Conservation (phyloP, 176 grass and related monocot genomes). For the Cenchrus fungigraminus region DNA sequence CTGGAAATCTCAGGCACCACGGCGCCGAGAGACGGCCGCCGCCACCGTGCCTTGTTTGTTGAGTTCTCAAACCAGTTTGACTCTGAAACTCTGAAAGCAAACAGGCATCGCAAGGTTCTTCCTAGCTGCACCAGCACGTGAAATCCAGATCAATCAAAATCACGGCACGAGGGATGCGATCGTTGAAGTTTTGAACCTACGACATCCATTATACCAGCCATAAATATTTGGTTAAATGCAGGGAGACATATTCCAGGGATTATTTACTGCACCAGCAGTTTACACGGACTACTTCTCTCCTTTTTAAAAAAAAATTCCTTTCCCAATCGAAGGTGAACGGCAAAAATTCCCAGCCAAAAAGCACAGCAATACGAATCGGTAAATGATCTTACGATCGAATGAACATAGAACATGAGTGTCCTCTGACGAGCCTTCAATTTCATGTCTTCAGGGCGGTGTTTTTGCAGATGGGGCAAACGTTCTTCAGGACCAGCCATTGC, state of each 20-base stretch:
- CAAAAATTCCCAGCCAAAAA: constrained; percentile 45
- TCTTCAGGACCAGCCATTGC: constrained; percentile 65
- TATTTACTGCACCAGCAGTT: constrained; percentile 47
- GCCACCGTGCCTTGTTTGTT: background rate
- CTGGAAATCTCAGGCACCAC: background rate
- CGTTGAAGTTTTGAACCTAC: constrained; percentile 14
- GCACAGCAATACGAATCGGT: constrained; percentile 37
- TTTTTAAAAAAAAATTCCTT: background rate
- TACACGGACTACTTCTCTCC: constrained; percentile 40
- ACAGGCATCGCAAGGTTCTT: background rate
- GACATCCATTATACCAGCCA: constrained; percentile 50
- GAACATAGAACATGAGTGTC: background rate
- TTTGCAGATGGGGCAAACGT: constrained; percentile 60
- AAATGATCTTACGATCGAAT: constrained; percentile 50
- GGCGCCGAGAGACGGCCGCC: no score
- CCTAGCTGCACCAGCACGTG: background rate
- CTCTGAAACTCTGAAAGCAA: no score
- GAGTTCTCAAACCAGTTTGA: background rate
- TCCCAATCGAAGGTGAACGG: constrained; percentile 19
- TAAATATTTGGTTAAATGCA: constrained; percentile 50
- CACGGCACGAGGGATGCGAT: background rate
- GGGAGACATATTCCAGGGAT: constrained; percentile 38
- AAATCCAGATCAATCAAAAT: background rate
- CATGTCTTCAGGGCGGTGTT: constrained; percentile 52
- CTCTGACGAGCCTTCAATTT: background rate